Percentiles rank a stretch among this genome's conserved stretches.
These are phyloP conservation scores for Apophysomyces ossiformis DNA, from an alignment of 371 early-diverging fungal genomes.

Conservation along the genomic window DNA sequence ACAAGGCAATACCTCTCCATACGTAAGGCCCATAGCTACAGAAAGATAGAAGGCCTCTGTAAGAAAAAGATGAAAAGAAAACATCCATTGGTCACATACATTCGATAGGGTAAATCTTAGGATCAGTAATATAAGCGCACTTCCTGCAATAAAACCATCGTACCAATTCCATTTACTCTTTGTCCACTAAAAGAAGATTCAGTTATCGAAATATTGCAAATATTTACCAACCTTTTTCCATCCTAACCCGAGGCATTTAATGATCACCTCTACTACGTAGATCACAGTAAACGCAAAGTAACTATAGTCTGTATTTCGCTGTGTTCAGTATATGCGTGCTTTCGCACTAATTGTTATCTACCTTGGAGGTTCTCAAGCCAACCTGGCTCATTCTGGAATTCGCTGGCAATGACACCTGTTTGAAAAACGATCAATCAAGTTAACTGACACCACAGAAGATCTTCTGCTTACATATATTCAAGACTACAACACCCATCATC, in stretches of 20 bases:
- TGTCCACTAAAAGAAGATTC: constrained; percentile 47
- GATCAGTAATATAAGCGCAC: constrained; percentile 48
- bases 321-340: not conserved
- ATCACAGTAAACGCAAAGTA: constrained; percentile 52
- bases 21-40: constrained; percentile 47
- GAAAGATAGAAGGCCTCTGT: not conserved
- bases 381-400: constrained; percentile 52
- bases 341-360: constrained; percentile 5
- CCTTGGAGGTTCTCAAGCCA: constrained; percentile 50
- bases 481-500: constrained; percentile 51
- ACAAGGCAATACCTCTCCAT: constrained; percentile 59
- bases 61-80: not conserved
- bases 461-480: constrained; percentile 46
- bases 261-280: constrained; percentile 51
- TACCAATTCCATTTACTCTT: constrained; percentile 64
- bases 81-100: constrained; percentile 23
- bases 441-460: not conserved
- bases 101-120: constrained; percentile 54
- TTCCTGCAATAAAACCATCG: constrained; percentile 48
- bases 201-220: too few relatives aligned
- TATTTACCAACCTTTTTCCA: constrained; percentile 45
- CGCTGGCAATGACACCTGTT: constrained; percentile 39
- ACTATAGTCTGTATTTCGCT: constrained; percentile 40
- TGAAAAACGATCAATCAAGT: not conserved
- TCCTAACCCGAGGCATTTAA: constrained; percentile 57